Percentiles rank a stretch among this genome's conserved stretches.
These are phyloP conservation scores for Fomitopsis palustris DNA, from an alignment of 1,284 basidiomycete species.

Conservation along the genomic window DNA sequence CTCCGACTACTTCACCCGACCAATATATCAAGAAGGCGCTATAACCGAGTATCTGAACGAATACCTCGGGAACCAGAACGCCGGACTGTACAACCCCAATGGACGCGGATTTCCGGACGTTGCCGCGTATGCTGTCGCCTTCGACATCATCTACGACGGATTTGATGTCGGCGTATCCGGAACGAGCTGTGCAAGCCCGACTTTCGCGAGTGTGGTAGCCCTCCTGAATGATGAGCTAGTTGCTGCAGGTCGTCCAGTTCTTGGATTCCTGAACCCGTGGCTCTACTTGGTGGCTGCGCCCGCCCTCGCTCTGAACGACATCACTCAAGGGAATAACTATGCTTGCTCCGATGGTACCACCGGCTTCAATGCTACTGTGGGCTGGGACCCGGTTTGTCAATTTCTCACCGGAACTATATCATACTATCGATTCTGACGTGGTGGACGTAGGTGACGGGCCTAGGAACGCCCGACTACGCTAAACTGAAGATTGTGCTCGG, in stretches of 20 bases:
- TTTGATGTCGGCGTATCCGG: constrained; percentile 40
- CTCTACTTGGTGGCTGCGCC: constrained; percentile 28
- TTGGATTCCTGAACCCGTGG: constrained; percentile 49
- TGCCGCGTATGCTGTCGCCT: constrained; percentile 32
- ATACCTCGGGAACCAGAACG: constrained; percentile 40
- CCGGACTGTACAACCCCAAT: constrained; percentile 51
- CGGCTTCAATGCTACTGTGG: constrained; percentile 34
- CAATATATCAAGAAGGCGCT: constrained; percentile 46
- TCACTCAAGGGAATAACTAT: constrained; percentile 28
- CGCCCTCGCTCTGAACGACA: constrained; percentile 42
- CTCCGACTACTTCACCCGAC: constrained; percentile 54
- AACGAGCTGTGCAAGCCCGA: constrained; percentile 39
- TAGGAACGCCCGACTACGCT: constrained; percentile 25
- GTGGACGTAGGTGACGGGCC: constrained; percentile 16
- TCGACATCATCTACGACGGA: constrained; percentile 54
- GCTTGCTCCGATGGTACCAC: constrained; percentile 31
- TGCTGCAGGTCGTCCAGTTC: constrained; percentile 36
- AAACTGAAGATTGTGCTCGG: constrained; percentile 3
- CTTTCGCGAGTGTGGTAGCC: constrained; percentile 50
- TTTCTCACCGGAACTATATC: too few relatives aligned
- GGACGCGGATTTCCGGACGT: constrained; percentile 18
- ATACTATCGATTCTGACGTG: background rate
- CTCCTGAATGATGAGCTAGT: constrained; percentile 58
- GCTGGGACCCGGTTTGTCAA: constrained; percentile 37
- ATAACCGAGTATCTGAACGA: constrained; percentile 40